Base-by-base conservation (phyloP, 805 yeast genomes). In the Ogataea wickerhamii region DNA sequence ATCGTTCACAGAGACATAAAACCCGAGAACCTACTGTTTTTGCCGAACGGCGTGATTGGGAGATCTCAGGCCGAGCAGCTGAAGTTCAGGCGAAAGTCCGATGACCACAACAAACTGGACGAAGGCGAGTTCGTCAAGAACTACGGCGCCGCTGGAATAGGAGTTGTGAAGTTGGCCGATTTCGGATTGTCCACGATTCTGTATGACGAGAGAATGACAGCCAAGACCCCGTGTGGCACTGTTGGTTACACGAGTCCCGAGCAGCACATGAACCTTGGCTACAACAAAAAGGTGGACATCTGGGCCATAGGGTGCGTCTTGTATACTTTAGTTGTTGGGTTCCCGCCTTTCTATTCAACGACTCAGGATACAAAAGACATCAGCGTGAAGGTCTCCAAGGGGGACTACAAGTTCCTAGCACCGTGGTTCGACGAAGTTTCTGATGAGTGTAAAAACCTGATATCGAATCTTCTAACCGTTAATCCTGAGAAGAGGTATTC, bases 361-460 rank as follows among this genome's bases (percentile, higher is more conserved):
- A 57, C 56, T 31, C 63, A 58, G 43, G 81, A 82, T 51, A 70
- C 78, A 3, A 69, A 70, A 45, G 69, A 67, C 34, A 65, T 85
- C 32, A 79, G 88, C 4, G 71, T 71, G 38, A 85, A 84, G 56
- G 86, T 83, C 22, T 68, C 83, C 10, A 69, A 68, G 32, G 94
- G 93, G 24, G 80, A 83, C 40, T 85, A 73, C 59, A 74, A 76
- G n/a, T 85, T 83, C 56, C 65, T 85, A 37, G 65, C 74, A 42
- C 95, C 95, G 2, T 85, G 95, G 95, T 85, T 93, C 87, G 93
- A 84, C 60, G 94, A 85, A 56, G 81, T 85, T 24, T 71, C 82
- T 35, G 61, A 57, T 27, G 87, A 79, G 25, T 89, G 88, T 19
- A 85, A 83, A 53, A 73, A 73, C 49, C 71, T 85, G 51, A 85